Conservation (phyloP, 228 moss, liverwort and hornwort species). For the Sphagnum fallax region DNA sequence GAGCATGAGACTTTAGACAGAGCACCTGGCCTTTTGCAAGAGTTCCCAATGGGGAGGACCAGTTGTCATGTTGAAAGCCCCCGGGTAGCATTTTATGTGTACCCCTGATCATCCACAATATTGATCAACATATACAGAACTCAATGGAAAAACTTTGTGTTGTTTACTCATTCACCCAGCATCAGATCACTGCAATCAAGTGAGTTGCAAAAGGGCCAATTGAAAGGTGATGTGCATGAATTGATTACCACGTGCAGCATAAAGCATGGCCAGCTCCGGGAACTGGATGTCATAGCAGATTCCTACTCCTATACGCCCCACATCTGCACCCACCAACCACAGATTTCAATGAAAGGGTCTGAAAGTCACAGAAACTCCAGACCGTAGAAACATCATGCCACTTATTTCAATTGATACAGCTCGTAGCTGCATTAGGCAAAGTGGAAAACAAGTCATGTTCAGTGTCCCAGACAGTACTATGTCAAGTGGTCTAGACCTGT, state of each 20-base stretch:
- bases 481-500: conserved; percentile 33
- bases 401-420: no score
- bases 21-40: conserved; percentile 72
- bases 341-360: no score
- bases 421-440: no score
- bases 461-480: neutral
- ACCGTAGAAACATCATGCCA: no score
- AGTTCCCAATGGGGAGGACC: conserved; percentile 97
- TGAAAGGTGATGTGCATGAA: no score
- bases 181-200: no score
- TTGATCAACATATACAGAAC: no score
- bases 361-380: no score
- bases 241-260: conserved; percentile 61
- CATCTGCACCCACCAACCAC: conserved; percentile 32
- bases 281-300: conserved; percentile 96
- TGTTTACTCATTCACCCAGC: no score
- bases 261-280: conserved; percentile 84
- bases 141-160: no score
- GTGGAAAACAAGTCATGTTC: neutral
- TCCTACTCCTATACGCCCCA: conserved; percentile 89
- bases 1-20: neutral
- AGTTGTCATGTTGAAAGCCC: conserved; percentile 98
- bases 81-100: conserved; percentile 91
- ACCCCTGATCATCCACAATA: conserved; percentile 47
- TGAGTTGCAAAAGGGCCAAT: no score